Evolutionary conservation across 106 monocot genomes (phyloP).

Genomic region (Triglochin maritima): DNA sequence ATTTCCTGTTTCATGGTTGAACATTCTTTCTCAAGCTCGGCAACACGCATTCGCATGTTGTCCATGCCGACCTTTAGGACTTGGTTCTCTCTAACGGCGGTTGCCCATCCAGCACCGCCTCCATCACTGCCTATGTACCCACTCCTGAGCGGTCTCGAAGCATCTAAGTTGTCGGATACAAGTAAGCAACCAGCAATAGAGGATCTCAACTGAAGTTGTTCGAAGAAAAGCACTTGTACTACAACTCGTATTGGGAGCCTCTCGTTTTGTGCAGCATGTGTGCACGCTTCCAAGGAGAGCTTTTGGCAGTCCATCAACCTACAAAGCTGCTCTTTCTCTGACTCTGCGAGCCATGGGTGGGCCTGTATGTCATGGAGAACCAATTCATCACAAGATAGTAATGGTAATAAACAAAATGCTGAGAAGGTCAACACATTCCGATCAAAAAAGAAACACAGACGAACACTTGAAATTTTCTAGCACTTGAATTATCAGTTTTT

Average conservation of each 20-base stretch:
- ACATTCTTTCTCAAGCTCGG: constrained; percentile 37
- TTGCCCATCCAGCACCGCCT: constrained; percentile 26
- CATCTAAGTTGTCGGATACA: constrained; percentile 50
- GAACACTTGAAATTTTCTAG: background rate
- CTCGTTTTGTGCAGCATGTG: constrained; percentile 69
- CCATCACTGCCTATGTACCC: constrained; percentile 18
- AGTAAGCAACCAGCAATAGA: constrained; percentile 61
- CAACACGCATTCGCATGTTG: constrained; percentile 30
- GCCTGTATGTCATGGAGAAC: constrained; percentile 23
- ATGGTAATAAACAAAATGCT: background rate
- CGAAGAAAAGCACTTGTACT: constrained; percentile 77
- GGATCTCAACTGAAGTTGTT: constrained; percentile 62
- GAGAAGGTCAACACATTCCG: background rate
- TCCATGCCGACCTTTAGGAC: constrained; percentile 41
- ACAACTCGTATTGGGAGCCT: constrained; percentile 57
- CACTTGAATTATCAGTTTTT: no score
- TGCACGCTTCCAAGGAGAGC: constrained; percentile 70
- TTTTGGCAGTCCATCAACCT: constrained; percentile 71
- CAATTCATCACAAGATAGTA: background rate
- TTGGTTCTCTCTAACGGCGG: constrained; percentile 34
- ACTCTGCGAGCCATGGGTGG: constrained; percentile 52
- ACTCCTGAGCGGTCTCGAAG: constrained; percentile 30
- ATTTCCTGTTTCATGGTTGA: constrained; percentile 40
- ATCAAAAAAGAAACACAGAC: background rate
- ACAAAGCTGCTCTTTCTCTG: constrained; percentile 51